Base-by-base conservation (phyloP, 2,329 filamentous ascomycete genomes). In the Diplocarpon mali region DNA sequence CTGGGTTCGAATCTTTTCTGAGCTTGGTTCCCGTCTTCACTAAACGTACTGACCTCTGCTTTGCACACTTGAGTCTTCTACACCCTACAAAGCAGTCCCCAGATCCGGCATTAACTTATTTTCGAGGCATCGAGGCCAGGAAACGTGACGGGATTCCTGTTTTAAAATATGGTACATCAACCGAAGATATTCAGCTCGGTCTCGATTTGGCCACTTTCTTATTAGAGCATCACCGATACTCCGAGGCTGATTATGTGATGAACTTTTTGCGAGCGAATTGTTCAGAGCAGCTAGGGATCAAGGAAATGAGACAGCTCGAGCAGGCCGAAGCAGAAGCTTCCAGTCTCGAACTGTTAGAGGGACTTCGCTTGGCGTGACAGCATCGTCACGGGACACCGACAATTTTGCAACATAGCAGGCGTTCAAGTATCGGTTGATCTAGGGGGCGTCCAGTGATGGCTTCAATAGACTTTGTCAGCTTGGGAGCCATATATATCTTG, bases 231-330 rank as follows among this genome's bases (percentile, higher is more conserved):
- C 48, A 57, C 8, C 45, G 50, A 13, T 49, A 49, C 15, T 27
- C 42, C 11, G 56, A 60, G 24, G 57, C 56, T 5, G 42, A 52
- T 10, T 52, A 50, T 52, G 45, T 60, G 10, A 53, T 61, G 49
- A 40, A 58, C n/a, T 51, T 53, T 24, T 37, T 61, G 11, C 48
- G 53, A 6, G 47, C 35, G 2, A 51, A 51, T 27, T 60, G 50
- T 41, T 46, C 56, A 2, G 42, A 50, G 35, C 41, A 54, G 16
- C 31, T 59, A 10, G 54, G 54, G 9, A 41, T 54, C 9, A 37
- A 47, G 31, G 31, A 53, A 34, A 44, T 38, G n/a, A 41, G 41
- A 15, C 48, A 48, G 13, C 28, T 53, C 9, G 45, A 51, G 20
- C 40, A 49, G 20, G 50, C 47, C 8, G 48, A 51, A 15, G 52